Conservation (phyloP, 495 filamentous ascomycete species). For the Chlorociboria aeruginascens region DNA sequence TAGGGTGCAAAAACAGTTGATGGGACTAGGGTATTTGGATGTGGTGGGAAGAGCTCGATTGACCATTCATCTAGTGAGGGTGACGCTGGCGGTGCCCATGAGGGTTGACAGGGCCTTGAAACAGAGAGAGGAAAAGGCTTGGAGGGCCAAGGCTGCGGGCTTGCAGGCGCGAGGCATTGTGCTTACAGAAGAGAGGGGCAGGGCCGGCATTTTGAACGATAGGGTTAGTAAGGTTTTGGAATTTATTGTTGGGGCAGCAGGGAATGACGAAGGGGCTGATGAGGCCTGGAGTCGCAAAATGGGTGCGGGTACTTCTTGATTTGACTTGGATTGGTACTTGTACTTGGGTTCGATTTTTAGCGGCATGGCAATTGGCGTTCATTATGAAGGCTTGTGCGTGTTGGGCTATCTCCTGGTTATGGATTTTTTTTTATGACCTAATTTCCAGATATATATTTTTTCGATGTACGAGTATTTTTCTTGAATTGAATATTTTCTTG, state of each 20-base stretch:
- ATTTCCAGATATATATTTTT: no score
- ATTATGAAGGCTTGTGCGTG: neutral
- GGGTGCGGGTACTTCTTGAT: slow-evolving; percentile 7
- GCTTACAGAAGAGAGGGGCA: slow-evolving; percentile 9
- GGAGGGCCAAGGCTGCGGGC: slow-evolving; percentile 26
- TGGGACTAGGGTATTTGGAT: slow-evolving; percentile 28
- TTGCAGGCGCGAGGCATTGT: slow-evolving; percentile 21
- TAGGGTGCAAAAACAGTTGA: slow-evolving; percentile 28
- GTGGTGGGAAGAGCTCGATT: slow-evolving; percentile 26
- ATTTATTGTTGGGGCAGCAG: slow-evolving; percentile 27
- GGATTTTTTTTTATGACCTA: no score
- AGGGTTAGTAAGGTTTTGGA: slow-evolving; percentile 26
- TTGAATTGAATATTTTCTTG: no score
- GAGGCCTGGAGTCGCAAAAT: slow-evolving; percentile 20
- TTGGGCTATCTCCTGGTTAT: neutral
- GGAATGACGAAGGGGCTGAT: slow-evolving; percentile 23
- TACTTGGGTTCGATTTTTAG: neutral
- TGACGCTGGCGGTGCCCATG: slow-evolving; percentile 31
- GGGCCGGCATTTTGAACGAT: slow-evolving; percentile 26
- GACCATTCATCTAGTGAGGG: slow-evolving; percentile 28
- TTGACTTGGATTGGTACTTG: neutral
- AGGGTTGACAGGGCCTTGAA: slow-evolving; percentile 31
- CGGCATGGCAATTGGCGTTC: slow-evolving; percentile 5
- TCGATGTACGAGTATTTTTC: no score
- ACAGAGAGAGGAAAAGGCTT: slow-evolving; percentile 26